phyloP scores from a whole-genome alignment of 805 yeast species.

The Ogataea degrootiae region DNA sequence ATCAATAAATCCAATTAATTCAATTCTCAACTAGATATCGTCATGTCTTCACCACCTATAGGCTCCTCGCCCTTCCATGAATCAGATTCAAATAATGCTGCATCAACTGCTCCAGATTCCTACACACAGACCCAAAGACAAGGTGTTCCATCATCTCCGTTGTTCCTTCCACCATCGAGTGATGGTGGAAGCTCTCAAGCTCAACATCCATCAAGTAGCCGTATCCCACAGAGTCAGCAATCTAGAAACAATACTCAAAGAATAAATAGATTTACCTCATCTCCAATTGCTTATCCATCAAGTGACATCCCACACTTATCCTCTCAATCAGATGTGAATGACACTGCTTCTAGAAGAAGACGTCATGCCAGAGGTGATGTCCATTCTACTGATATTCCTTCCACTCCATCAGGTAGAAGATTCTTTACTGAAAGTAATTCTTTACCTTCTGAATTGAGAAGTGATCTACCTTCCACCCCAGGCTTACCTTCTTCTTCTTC shows the following conservation, averaged over 20 bases:
- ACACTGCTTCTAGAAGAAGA: conserved; percentile 41
- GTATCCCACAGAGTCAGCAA: conserved; percentile 15
- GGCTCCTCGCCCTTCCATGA: conserved; percentile 25
- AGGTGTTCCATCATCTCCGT: conserved; percentile 48
- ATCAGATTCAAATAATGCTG: conserved; percentile 13
- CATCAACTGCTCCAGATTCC: conserved; percentile 35
- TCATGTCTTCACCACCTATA: conserved; percentile 27
- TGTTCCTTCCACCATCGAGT: conserved; percentile 48
- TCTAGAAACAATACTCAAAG: conserved; percentile 1
- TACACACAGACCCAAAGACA: conserved; percentile 30
- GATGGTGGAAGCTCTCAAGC: conserved; percentile 17
- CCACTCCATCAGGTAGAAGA: conserved; percentile 66
- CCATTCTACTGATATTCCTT: conserved; percentile 59
- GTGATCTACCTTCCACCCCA: conserved; percentile 6
- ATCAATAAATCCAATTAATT: neutral
- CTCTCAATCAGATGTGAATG: conserved; percentile 35
- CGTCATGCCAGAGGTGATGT: conserved; percentile 70
- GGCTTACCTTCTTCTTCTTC: conserved; percentile 18
- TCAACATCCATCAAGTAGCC: conserved; percentile 33
- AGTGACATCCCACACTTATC: conserved; percentile 34
- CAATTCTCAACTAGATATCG: too few relatives aligned
- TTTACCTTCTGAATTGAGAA: conserved; percentile 19
- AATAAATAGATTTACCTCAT: conserved; percentile 30
- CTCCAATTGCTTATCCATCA: conserved; percentile 48
- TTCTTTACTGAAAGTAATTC: conserved; percentile 43